Base-by-base conservation (phyloP, 2,329 filamentous ascomycete genomes). In the Colletotrichum sp. region DNA sequence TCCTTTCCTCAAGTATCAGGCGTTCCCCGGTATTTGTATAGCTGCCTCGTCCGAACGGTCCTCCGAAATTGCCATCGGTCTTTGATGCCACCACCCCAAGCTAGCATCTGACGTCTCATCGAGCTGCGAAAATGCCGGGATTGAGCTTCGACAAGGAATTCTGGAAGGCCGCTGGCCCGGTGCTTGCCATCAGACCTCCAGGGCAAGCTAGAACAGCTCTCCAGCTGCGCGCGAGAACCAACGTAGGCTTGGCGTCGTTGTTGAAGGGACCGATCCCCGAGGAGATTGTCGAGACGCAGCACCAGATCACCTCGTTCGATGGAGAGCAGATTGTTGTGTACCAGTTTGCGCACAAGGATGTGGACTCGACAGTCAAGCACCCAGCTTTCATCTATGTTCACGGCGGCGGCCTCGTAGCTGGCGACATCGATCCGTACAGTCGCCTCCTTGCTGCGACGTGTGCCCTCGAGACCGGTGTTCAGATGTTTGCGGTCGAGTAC, bases 341-440 rank as follows among this genome's bases (percentile, higher is more conserved):
- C 32, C 71, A 67, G 5, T 76, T 75, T 65, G 60, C 75, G 2
- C 15, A 36, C 7, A 30, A 24, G n/a, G 30, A 2, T 3, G 21
- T 24, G 13, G 49, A 44, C 9, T 26, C 26, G 9, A 15, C 12
- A 7, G n/a, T 9, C 10, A 63, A 63, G 26, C 76, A 78, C 18
- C 80, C 82, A 7, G 85, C 83, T 2, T 79, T 87, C n/a, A 65
- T 85, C n/a, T 84, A 87, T 75, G 75, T 84, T 49, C 87, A 89
- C 73, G 86, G 86, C n/a, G 87, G 87, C 18, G 87, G 86, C 24
- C 84, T 85, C 63, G 81, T 88, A 16, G 75, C 79, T 2, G 80
- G 85, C 3, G 78, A 76, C 13, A 79, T 84, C 21, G 79, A 82
- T 4, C 57, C 82, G 3, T 81, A 79, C 57, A 73, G 65, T 57